Base-by-base conservation (phyloP, 2,329 filamentous ascomycete genomes). In the Diplodia intermedia region DNA sequence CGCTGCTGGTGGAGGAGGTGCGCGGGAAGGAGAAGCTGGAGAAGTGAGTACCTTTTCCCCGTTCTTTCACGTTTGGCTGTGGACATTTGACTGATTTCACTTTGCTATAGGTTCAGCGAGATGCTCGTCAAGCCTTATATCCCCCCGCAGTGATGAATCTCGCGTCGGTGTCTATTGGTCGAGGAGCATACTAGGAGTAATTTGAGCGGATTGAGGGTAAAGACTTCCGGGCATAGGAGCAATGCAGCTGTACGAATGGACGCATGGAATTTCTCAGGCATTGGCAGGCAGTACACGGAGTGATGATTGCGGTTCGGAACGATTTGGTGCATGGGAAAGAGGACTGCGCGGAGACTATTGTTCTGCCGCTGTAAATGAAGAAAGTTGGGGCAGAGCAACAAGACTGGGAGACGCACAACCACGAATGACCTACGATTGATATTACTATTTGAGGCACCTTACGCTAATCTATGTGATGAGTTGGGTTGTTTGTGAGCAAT, bases 21-120 rank as follows among this genome's bases (percentile, higher is more conserved):
- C 86, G 95, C 75, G 95, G 95, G 54, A 97, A 96, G 85, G 94
- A 98, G 77, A 94, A 89, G 81, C 83, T 99, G 73, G 93, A 96
- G 82, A 92, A 88, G 81, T 82, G 71, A 76, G 81, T 79, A 18
- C 33, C 33, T 26, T 12, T 9, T 8, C 43, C 11, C 29, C 18
- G 4, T 40, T 26, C 47, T 29, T 20, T n/a, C 9, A 26, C 33
- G 15, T 20, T 33, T 33, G n/a, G 56, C 26, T 31, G 40, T n/a
- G 7, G 15, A 43, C 36, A 54, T 33, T 69, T 61, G 72, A 74
- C 68, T 75, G 56, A 56, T 26, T 36, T 3, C 23, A 3, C 4
- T 52, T 23, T 53, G 18, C 26, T 33, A 38, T 62, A 80, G 77
- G 80, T 98, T 95, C 79, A 93, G 91, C 77, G 89, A 93, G 75